A percentile compares a stretch with the other conserved stretches of the same genome.
Evolutionary conservation across 148 eudicot genomes (phyloP).

Genomic region (Simmondsia chinensis): DNA sequence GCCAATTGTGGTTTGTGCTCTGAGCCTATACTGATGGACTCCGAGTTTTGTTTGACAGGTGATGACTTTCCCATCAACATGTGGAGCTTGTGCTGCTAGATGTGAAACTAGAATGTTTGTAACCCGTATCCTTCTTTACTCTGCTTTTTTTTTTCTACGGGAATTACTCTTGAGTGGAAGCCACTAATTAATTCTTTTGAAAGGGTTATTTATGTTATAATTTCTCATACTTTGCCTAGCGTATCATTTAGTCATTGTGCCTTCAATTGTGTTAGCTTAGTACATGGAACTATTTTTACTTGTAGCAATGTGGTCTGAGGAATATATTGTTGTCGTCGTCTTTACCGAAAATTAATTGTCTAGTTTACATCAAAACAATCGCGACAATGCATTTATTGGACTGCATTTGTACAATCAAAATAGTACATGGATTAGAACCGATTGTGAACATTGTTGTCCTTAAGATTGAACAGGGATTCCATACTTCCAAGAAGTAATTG

Average conservation of each 20-base stretch:
- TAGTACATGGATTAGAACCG: not conserved
- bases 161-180: not conserved
- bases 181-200: too few relatives aligned
- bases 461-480: constrained; percentile 71
- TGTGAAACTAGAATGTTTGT: constrained; percentile 92
- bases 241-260: too few relatives aligned
- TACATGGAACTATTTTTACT: too few relatives aligned
- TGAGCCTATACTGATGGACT: not conserved
- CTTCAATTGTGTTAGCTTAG: too few relatives aligned
- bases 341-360: too few relatives aligned
- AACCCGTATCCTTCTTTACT: constrained; percentile 76
- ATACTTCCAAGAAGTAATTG: constrained; percentile 95
- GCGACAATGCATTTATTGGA: too few relatives aligned
- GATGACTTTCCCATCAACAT: constrained; percentile 92
- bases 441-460: constrained; percentile 23
- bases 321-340: too few relatives aligned
- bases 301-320: too few relatives aligned
- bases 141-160: not conserved
- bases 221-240: too few relatives aligned
- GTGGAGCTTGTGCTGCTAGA: constrained; percentile 71
- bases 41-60: constrained; percentile 38
- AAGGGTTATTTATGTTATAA: too few relatives aligned
- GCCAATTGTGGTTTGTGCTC: constrained; percentile 1
- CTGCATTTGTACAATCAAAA: not conserved
- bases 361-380: too few relatives aligned